Conservation (phyloP, 2,329 filamentous ascomycete genomes). For the Botryotinia convoluta region DNA sequence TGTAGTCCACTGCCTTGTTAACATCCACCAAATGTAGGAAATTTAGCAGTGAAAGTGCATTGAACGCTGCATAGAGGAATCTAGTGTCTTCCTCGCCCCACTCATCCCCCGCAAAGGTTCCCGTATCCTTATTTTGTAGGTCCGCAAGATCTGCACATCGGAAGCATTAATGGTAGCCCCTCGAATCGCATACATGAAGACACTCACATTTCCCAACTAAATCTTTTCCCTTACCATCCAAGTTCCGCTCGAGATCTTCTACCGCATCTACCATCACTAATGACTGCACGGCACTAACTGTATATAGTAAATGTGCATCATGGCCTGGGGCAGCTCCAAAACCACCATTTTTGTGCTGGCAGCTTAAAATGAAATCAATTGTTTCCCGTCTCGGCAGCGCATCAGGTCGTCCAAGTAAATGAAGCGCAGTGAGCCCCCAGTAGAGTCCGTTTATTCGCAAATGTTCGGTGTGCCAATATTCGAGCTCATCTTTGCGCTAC, state of each 20-base stretch:
- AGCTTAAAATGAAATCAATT: constrained; percentile 93
- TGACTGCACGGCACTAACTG: constrained; percentile 91
- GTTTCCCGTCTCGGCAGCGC: constrained; percentile 77
- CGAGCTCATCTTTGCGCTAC: constrained; percentile 85
- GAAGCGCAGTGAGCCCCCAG: constrained; percentile 88
- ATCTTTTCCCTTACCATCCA: constrained; percentile 55
- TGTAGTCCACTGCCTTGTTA: constrained; percentile 72
- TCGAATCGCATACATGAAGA: constrained; percentile 10
- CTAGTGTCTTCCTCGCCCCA: constrained; percentile 97
- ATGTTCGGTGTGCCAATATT: constrained; percentile 98
- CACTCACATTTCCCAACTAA: constrained; percentile 77
- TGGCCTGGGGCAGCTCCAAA: constrained; percentile 94
- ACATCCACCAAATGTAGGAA: constrained; percentile 74
- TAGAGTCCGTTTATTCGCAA: constrained; percentile 93
- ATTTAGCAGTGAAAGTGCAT: constrained; percentile 80
- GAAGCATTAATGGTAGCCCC: constrained; percentile 22
- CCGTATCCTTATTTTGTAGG: constrained; percentile 76
- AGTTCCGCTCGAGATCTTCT: constrained; percentile 68
- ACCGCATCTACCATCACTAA: constrained; percentile 83
- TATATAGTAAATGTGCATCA: constrained; percentile 95
- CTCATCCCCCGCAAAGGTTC: constrained; percentile 89
- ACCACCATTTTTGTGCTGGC: constrained; percentile 81
- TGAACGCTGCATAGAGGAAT: constrained; percentile 88
- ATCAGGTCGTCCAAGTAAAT: constrained; percentile 77
- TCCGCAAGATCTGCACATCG: constrained; percentile 65